These are phyloP conservation scores for Fragilaria radians DNA, from an alignment of 108 stramenopile genomes.

Conservation along the genomic window DNA sequence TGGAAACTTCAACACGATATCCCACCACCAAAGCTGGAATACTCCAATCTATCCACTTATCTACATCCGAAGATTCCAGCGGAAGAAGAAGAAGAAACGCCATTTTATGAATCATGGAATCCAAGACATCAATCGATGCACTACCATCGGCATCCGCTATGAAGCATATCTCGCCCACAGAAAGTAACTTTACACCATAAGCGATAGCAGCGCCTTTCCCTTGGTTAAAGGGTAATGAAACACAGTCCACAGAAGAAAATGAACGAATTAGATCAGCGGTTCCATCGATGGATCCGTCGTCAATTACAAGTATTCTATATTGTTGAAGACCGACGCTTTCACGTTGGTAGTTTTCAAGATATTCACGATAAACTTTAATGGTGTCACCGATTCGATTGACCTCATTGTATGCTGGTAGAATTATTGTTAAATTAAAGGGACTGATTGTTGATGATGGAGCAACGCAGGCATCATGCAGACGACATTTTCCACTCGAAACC, in stretches of 20 bases:
- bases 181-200: conserved; percentile 39
- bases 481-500: too few relatives aligned
- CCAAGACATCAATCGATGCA: conserved; percentile 49
- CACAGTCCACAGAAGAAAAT: conserved; percentile 12
- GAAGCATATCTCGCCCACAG: conserved; percentile 19
- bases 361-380: conserved; percentile 35
- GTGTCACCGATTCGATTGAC: conserved; percentile 54
- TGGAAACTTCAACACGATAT: conserved; percentile 18
- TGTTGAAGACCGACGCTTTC: not conserved
- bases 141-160: conserved; percentile 83
- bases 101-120: conserved; percentile 35
- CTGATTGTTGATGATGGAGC: too few relatives aligned
- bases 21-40: conserved; percentile 31
- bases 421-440: conserved; percentile 30
- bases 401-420: conserved; percentile 82
- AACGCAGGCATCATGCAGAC: too few relatives aligned
- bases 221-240: conserved; percentile 44
- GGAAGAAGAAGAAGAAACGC: not conserved
- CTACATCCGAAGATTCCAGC: not conserved
- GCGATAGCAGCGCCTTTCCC: conserved; percentile 78
- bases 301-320: conserved; percentile 41
- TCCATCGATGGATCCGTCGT: conserved; percentile 75
- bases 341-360: conserved; percentile 12
- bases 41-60: conserved; percentile 3
- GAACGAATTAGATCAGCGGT: conserved; percentile 12